Conservation (phyloP, 2,329 filamentous ascomycete species). For the Didymella glomerata region DNA sequence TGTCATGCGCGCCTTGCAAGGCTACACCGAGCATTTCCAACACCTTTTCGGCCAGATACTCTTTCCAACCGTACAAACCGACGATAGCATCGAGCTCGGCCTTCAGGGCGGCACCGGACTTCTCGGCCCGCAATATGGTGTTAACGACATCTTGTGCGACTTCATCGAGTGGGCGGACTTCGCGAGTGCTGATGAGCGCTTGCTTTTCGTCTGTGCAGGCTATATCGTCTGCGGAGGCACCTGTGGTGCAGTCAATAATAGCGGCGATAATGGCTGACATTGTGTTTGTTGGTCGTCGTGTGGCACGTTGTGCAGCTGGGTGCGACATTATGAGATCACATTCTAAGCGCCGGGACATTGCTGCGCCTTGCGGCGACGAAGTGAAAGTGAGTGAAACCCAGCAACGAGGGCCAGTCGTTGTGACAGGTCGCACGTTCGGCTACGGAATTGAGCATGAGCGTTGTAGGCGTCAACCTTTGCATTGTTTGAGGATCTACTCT, state of each 20-base stretch:
- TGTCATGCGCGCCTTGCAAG: conserved; percentile 33
- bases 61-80: conserved; percentile 40
- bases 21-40: conserved; percentile 39
- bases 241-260: conserved; percentile 5
- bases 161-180: conserved; percentile 20
- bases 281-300: not conserved
- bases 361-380: conserved; percentile 7
- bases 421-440: not conserved
- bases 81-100: conserved; percentile 39
- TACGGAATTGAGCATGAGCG: not conserved
- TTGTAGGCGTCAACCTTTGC: not conserved
- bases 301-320: not conserved
- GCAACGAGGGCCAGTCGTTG: conserved; percentile 1
- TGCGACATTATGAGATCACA: not conserved
- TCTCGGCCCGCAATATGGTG: conserved; percentile 28
- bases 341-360: conserved; percentile 12
- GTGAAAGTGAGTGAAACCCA: not conserved
- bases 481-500: not conserved
- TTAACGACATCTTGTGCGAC: conserved; percentile 32
- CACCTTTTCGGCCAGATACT: conserved; percentile 41
- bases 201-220: conserved; percentile 27
- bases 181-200: conserved; percentile 4
- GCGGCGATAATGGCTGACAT: conserved; percentile 8
- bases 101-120: conserved; percentile 28
- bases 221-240: not conserved